Conservation (phyloP, 106 monocot species). For the Apostasia ramifera region DNA sequence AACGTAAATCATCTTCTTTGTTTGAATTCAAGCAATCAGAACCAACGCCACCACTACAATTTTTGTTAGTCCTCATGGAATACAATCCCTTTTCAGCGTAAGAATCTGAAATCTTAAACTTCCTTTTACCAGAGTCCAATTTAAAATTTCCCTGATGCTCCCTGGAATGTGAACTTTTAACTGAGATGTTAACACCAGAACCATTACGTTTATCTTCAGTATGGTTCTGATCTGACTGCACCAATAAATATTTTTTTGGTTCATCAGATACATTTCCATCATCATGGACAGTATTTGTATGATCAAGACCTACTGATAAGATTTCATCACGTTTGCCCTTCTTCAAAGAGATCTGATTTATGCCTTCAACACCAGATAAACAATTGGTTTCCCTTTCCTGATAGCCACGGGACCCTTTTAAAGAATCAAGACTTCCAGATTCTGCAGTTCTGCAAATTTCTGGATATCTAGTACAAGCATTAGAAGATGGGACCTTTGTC, state of each 20-base stretch:
- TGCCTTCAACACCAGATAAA: conserved; percentile 11
- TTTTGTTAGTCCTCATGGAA: not conserved
- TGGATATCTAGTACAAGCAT: conserved; percentile 11
- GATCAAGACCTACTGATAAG: conserved; percentile 17
- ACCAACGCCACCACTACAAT: conserved; percentile 3
- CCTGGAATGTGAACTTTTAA: conserved; percentile 16
- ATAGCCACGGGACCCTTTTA: conserved; percentile 11
- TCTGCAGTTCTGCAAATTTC: conserved; percentile 18
- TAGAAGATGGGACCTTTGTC: conserved; percentile 7
- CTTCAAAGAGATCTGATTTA: conserved; percentile 15
- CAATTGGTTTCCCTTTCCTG: conserved; percentile 8
- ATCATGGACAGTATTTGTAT: conserved; percentile 6
- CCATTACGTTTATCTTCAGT: conserved; percentile 6
- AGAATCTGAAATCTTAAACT: not conserved
- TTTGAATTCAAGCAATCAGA: conserved; percentile 1
- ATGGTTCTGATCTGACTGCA: conserved; percentile 1
- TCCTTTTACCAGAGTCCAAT: not conserved
- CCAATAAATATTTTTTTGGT: conserved; percentile 8
- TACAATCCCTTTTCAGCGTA: conserved; percentile 5
- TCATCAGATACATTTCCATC: conserved; percentile 7
- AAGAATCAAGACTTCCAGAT: conserved; percentile 14
- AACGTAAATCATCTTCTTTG: conserved; percentile 3
- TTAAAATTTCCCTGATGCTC: conserved; percentile 12
- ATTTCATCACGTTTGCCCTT: conserved; percentile 14
- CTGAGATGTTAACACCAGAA: conserved; percentile 12